Evolutionary conservation across 345 rosid species (phyloP).

Genomic region (Mangifera indica): DNA sequence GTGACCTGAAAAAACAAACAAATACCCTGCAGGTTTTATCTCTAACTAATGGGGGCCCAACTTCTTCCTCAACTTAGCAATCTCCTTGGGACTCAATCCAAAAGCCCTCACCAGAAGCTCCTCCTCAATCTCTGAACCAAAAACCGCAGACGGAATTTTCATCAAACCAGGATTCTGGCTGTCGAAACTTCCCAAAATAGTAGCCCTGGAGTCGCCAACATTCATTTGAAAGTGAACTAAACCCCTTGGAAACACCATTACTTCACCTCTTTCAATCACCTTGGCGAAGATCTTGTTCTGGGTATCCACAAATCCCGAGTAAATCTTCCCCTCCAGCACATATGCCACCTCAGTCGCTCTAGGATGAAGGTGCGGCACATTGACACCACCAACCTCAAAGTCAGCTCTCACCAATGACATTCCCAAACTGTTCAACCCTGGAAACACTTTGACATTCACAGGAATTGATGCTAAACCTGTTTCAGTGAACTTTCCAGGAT

Average conservation of each 20-base stretch:
- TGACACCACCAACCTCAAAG: slow-evolving; percentile 58
- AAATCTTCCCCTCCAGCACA: slow-evolving; percentile 57
- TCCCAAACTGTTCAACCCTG: slow-evolving; percentile 72
- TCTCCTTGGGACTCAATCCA: slow-evolving; percentile 60
- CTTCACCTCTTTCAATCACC: slow-evolving; percentile 75
- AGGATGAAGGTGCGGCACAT: slow-evolving; percentile 81
- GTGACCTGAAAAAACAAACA: not conserved
- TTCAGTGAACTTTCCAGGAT: slow-evolving; percentile 45
- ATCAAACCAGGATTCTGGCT: slow-evolving; percentile 73
- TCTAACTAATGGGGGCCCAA: slow-evolving; percentile 34
- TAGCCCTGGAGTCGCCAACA: slow-evolving; percentile 59
- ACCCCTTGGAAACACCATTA: slow-evolving; percentile 87
- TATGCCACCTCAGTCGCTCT: slow-evolving; percentile 70
- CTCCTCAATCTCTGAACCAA: slow-evolving; percentile 66
- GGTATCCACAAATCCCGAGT: slow-evolving; percentile 77
- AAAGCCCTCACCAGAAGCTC: slow-evolving; percentile 73
- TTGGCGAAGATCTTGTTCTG: slow-evolving; percentile 56
- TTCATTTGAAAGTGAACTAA: slow-evolving; percentile 86
- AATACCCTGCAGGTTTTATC: not conserved
- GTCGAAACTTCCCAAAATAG: slow-evolving; percentile 63
- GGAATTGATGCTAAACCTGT: slow-evolving; percentile 59
- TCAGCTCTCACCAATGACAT: slow-evolving; percentile 75
- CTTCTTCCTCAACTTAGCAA: slow-evolving; percentile 55
- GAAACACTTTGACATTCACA: slow-evolving; percentile 57
- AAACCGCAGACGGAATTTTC: slow-evolving; percentile 65